A percentile compares a stretch with the other conserved stretches of the same genome.
Conservation (phyloP, 768 basidiomycete genomes). For the Psilocybe tampanensis region DNA sequence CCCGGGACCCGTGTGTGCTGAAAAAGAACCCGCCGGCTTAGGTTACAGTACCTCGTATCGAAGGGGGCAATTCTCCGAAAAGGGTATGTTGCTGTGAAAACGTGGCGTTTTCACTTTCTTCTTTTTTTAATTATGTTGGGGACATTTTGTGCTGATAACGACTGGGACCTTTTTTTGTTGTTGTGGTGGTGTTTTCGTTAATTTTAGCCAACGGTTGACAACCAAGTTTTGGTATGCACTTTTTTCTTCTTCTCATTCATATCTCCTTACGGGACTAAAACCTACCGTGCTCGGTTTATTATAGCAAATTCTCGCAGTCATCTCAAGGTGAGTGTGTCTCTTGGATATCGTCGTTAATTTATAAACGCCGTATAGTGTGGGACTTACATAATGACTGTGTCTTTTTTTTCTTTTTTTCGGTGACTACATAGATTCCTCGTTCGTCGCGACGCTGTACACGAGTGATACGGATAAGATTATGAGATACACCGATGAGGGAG, state of each 20-base stretch:
- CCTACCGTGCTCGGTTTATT: conserved; percentile 3
- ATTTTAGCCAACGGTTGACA: conserved; percentile 72
- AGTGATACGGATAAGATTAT: conserved; percentile 74
- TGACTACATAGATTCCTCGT: conserved; percentile 73
- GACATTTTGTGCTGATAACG: no score
- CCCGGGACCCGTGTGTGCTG: conserved; percentile 21
- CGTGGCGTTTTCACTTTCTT: no score
- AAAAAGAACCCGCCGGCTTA: conserved; percentile 37
- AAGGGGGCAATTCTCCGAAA: conserved; percentile 88
- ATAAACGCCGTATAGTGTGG: not conserved
- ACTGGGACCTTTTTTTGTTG: conserved; percentile 14
- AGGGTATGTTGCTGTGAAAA: conserved; percentile 60
- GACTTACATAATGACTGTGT: conserved; percentile 4
- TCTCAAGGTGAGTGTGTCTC: conserved; percentile 39
- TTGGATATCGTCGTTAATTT: conserved; percentile 46
- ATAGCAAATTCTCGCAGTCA: conserved; percentile 75
- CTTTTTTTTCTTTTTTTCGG: no score
- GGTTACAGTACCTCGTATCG: conserved; percentile 84
- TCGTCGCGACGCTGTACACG: conserved; percentile 82
- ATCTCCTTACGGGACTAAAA: conserved; percentile 11
- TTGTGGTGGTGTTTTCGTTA: conserved; percentile 13
- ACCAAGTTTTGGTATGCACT: conserved; percentile 78
- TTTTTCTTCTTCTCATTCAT: conserved; percentile 11
- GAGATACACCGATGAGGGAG: conserved; percentile 87
- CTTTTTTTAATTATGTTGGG: conserved; percentile 13